Conservation (phyloP, 768 basidiomycete genomes). For the Agaricus bisporus region DNA sequence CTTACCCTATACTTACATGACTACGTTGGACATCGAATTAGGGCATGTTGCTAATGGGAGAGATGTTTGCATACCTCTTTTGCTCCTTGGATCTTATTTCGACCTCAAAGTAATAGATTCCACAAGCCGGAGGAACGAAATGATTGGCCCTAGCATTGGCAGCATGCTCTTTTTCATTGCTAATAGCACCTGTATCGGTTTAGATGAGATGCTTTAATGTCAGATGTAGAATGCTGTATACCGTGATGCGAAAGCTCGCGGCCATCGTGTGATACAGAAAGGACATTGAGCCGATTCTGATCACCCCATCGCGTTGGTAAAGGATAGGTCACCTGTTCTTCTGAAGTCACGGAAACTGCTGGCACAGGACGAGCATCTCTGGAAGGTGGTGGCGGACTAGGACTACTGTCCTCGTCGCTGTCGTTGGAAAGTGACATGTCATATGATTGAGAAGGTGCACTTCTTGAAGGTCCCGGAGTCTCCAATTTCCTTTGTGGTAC, state of each 20-base stretch:
- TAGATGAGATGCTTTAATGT: background rate
- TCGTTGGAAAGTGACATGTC: conserved; percentile 42
- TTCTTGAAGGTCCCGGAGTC: conserved; percentile 13
- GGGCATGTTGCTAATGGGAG: conserved; percentile 2
- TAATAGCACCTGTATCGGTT: conserved; percentile 36
- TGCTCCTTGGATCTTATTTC: conserved; percentile 74
- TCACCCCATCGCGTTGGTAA: conserved; percentile 81
- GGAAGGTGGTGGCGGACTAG: conserved; percentile 41
- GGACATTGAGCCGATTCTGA: conserved; percentile 47
- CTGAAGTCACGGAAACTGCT: conserved; percentile 22
- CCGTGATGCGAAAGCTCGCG: conserved; percentile 70
- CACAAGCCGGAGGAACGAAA: conserved; percentile 79
- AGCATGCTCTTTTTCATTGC: conserved; percentile 68
- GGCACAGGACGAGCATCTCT: conserved; percentile 11
- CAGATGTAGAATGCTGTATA: conserved; percentile 18
- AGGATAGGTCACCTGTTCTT: conserved; percentile 35
- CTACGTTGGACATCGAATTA: conserved; percentile 27
- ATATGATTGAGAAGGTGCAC: conserved; percentile 14
- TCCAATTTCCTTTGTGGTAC: conserved; percentile 33
- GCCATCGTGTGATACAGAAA: conserved; percentile 66
- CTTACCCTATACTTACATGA: conserved; percentile 78
- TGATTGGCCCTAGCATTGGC: conserved; percentile 74
- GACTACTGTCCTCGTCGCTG: conserved; percentile 62
- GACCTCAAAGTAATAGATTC: conserved; percentile 94
- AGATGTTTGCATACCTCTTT: conserved; percentile 54